Conservation (phyloP, 495 filamentous ascomycete genomes). For the Polyplosphaeria fusca region DNA sequence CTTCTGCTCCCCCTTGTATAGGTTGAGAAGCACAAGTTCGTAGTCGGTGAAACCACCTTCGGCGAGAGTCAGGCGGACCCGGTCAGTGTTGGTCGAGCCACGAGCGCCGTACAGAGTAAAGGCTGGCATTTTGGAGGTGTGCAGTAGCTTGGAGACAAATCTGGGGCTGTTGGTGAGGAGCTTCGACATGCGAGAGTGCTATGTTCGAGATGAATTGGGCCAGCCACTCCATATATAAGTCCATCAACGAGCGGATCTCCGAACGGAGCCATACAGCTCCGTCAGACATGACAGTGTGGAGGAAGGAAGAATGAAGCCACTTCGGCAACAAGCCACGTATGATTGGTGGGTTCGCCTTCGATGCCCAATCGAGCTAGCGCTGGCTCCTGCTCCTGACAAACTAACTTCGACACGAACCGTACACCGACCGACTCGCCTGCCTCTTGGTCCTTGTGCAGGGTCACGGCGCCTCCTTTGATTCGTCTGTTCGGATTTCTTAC, state of each 20-base stretch:
- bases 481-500: slow-evolving; percentile 13
- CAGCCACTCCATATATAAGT: slow-evolving; percentile 18
- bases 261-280: neutral
- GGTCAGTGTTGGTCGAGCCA: slow-evolving; percentile 18
- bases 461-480: slow-evolving; percentile 3
- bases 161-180: slow-evolving; percentile 11
- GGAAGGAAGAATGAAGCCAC: neutral
- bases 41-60: slow-evolving; percentile 23
- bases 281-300: neutral
- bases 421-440: slow-evolving; percentile 1
- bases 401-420: neutral
- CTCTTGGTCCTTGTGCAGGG: neutral
- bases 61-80: slow-evolving; percentile 21
- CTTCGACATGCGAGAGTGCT: slow-evolving; percentile 12
- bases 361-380: slow-evolving; percentile 12
- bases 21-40: slow-evolving; percentile 16
- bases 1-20: slow-evolving; percentile 21
- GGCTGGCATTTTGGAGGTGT: slow-evolving; percentile 21
- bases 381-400: neutral
- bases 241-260: neutral
- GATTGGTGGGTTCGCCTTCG: slow-evolving; percentile 22
- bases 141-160: slow-evolving; percentile 12
- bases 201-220: slow-evolving; percentile 4
- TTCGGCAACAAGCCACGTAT: neutral
- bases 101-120: slow-evolving; percentile 18